Conservation (phyloP, 1,284 basidiomycete genomes). For the Apiotrichum mycotoxinovorans region DNA sequence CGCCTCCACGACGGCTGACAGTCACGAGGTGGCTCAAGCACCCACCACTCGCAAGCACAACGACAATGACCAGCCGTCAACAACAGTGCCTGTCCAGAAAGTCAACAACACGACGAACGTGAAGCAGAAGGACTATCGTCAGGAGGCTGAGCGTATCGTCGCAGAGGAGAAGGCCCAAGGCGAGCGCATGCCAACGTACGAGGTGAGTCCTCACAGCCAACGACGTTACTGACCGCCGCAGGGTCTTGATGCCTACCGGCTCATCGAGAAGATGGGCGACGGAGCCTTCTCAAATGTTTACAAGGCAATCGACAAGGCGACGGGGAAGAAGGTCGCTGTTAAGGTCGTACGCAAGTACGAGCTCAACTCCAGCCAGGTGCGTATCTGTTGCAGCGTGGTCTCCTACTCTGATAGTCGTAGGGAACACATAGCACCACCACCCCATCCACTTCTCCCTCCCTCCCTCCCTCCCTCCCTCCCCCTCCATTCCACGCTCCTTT, state of each 20-base stretch:
- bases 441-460: neutral
- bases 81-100: slow-evolving; percentile 1
- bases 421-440: neutral
- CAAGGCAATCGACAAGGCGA: slow-evolving; percentile 76
- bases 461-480: neutral
- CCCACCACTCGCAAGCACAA: no score
- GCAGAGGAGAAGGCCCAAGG: slow-evolving; percentile 71
- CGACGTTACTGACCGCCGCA: slow-evolving; percentile 9
- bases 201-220: slow-evolving; percentile 35
- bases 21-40: no score
- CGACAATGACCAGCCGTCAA: neutral
- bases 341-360: slow-evolving; percentile 98
- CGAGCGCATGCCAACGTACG: slow-evolving; percentile 73
- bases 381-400: slow-evolving; percentile 43
- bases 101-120: slow-evolving; percentile 10
- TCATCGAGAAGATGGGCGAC: slow-evolving; percentile 93
- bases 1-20: no score
- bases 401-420: neutral
- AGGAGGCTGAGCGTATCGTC: slow-evolving; percentile 69
- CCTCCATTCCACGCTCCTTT: neutral
- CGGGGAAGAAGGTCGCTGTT: slow-evolving; percentile 83
- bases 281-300: slow-evolving; percentile 99
- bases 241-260: slow-evolving; percentile 76
- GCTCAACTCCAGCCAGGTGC: slow-evolving; percentile 90
- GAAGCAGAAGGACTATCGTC: slow-evolving; percentile 49